A percentile compares a stretch with the other conserved stretches of the same genome.
Conservation (phyloP, 345 rosid genomes). For the Brassica cretica region DNA sequence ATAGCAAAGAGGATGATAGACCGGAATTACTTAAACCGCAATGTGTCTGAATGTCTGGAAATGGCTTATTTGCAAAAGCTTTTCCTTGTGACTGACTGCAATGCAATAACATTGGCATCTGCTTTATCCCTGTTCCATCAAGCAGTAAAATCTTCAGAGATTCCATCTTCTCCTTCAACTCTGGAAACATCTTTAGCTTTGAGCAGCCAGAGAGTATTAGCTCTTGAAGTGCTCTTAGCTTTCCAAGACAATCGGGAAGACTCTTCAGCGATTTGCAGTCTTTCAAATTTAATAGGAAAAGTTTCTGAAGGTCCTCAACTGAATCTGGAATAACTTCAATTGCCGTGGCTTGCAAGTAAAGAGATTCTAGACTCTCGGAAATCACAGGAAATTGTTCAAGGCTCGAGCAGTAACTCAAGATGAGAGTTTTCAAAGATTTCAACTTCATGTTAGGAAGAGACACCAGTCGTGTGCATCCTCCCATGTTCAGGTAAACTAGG, state of each 20-base stretch:
- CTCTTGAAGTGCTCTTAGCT: neutral
- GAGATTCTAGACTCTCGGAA: neutral
- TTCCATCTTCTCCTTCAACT: neutral
- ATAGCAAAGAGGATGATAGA: neutral
- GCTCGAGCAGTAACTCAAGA: conserved; percentile 19
- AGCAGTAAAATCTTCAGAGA: neutral
- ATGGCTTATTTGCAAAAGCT: neutral
- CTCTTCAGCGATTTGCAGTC: conserved; percentile 1
- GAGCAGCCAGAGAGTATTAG: too few relatives aligned
- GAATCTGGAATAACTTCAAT: conserved; percentile 13
- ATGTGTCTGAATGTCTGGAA: neutral
- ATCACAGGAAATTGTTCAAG: conserved; percentile 20
- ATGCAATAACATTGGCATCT: neutral
- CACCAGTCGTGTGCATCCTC: conserved; percentile 11
- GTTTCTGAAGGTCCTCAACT: neutral
- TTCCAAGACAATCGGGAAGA: neutral
- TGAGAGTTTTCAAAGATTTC: conserved; percentile 10
- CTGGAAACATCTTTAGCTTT: neutral
- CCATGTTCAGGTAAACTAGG: conserved; percentile 11
- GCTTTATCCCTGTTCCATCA: conserved; percentile 1
- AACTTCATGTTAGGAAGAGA: neutral
- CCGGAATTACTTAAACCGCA: neutral
- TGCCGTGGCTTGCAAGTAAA: conserved; percentile 13
- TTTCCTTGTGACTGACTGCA: neutral
- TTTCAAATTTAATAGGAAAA: neutral